phyloP scores from a whole-genome alignment of 345 rosid species.

The Euphorbia tirucalli region DNA sequence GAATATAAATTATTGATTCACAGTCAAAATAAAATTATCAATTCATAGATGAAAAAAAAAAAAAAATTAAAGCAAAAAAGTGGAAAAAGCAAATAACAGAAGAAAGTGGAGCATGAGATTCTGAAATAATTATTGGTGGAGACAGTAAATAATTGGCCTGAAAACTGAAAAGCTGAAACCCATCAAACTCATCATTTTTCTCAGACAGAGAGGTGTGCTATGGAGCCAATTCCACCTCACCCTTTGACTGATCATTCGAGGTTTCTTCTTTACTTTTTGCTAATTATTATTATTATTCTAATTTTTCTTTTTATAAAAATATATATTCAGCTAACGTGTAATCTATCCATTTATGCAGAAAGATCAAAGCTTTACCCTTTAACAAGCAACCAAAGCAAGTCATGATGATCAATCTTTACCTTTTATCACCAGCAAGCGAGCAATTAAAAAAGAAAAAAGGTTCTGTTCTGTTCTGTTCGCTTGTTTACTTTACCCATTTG shows the following conservation, averaged over 20 bases:
- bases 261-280: background rate
- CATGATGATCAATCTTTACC: background rate
- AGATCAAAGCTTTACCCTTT: background rate
- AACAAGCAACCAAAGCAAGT: conserved; percentile 9
- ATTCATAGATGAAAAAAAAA: background rate
- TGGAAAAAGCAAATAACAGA: background rate
- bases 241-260: background rate
- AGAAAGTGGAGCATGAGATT: conserved; percentile 2
- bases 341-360: background rate
- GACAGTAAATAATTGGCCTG: conserved; percentile 6
- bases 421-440: conserved; percentile 1
- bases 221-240: background rate
- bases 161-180: background rate
- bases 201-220: background rate
- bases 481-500: conserved; percentile 7
- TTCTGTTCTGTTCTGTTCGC: no score
- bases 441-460: background rate
- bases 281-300: background rate
- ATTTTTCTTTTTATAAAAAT: background rate
- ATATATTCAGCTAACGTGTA: background rate
- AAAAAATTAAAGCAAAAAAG: background rate
- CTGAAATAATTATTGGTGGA: background rate
- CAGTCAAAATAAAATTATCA: background rate
- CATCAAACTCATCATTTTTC: conserved; percentile 7
- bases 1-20: background rate